Percentiles rank a stretch among this genome's conserved stretches.
phyloP scores from a whole-genome alignment of 352 stramenopile species.

The Globisporangium spiculum region DNA sequence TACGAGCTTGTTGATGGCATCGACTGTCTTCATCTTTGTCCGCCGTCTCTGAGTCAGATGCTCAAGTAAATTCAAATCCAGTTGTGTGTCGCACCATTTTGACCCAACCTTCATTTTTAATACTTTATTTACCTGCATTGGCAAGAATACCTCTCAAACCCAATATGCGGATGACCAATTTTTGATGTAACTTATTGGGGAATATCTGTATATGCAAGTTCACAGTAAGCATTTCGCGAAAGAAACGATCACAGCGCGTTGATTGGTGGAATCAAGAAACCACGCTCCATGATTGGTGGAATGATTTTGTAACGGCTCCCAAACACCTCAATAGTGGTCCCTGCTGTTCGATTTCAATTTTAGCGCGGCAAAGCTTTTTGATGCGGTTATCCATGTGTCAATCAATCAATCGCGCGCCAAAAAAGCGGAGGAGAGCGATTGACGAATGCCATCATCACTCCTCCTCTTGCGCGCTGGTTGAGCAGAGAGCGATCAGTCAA shows the following conservation, averaged over 20 bases:
- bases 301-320: conserved; percentile 14
- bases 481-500: conserved; percentile 9
- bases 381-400: not conserved
- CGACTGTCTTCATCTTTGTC: no score
- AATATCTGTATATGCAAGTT: no score
- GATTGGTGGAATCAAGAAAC: conserved; percentile 24
- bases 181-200: no score
- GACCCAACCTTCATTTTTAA: no score
- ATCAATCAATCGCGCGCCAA: conserved; percentile 7
- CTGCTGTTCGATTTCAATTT: conserved; percentile 2
- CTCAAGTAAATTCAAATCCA: no score
- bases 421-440: conserved; percentile 18
- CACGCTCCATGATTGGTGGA: conserved; percentile 33
- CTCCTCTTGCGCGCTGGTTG: conserved; percentile 25
- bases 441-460: conserved; percentile 24
- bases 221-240: no score
- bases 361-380: conserved; percentile 6
- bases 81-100: no score
- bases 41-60: no score
- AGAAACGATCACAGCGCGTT: not conserved
- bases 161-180: no score
- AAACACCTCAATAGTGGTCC: conserved; percentile 3
- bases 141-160: no score
- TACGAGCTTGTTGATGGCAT: no score
- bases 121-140: no score